Conservation (phyloP, 1,284 basidiomycete genomes). For the Boletus subluridellus region DNA sequence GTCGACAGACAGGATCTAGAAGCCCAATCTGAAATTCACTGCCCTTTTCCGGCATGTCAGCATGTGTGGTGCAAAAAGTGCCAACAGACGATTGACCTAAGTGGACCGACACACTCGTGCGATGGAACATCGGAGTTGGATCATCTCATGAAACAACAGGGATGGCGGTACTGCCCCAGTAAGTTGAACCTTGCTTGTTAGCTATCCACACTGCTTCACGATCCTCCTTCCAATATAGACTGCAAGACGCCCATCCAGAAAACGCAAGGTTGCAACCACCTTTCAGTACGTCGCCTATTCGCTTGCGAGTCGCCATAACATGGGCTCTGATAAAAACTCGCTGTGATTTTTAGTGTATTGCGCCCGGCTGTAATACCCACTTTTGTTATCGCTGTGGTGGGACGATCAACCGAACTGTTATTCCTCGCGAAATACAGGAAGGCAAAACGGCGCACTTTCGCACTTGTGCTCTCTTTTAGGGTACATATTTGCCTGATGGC, state of each 20-base stretch:
- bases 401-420: constrained; percentile 48
- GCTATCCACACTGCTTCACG: background rate
- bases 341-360: constrained; percentile 42
- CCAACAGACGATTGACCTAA: constrained; percentile 41
- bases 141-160: constrained; percentile 47
- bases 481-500: background rate
- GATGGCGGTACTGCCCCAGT: constrained; percentile 62
- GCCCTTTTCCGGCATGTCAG: constrained; percentile 45
- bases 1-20: constrained; percentile 50
- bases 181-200: constrained; percentile 10
- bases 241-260: constrained; percentile 61
- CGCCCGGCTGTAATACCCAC: constrained; percentile 59
- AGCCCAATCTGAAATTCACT: constrained; percentile 38
- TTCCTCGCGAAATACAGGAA: constrained; percentile 40
- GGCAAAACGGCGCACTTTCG: constrained; percentile 47
- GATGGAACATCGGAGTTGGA: constrained; percentile 53
- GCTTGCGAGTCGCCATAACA: background rate
- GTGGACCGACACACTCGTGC: constrained; percentile 48
- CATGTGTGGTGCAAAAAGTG: constrained; percentile 55
- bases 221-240: constrained; percentile 33
- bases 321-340: background rate
- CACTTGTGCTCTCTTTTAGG: constrained; percentile 38
- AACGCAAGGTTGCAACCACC: constrained; percentile 58
- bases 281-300: constrained; percentile 45
- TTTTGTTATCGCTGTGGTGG: constrained; percentile 60